Percentiles rank a stretch among this genome's conserved stretches.
Conservation (phyloP, 345 rosid genomes). For the Mercurialis annua region DNA sequence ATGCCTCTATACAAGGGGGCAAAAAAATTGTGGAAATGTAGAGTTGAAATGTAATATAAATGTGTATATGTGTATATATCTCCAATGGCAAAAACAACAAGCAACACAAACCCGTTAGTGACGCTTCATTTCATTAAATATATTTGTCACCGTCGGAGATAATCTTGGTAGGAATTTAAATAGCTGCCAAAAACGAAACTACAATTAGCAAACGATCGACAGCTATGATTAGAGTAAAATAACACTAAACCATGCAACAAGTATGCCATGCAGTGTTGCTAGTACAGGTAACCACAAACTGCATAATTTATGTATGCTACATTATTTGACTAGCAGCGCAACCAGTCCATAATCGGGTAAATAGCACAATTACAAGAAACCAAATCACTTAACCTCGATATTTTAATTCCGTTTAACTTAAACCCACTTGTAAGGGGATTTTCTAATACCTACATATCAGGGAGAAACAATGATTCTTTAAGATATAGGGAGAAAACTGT, state of each 20-base stretch:
- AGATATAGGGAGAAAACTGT: no score
- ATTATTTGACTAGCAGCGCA: not conserved
- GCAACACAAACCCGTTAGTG: slow-evolving; percentile 43
- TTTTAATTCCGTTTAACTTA: no score
- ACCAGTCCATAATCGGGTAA: not conserved
- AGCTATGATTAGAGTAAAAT: not conserved
- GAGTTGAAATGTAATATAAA: no score
- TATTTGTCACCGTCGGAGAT: slow-evolving; percentile 71
- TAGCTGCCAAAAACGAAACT: slow-evolving; percentile 45
- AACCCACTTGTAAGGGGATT: no score
- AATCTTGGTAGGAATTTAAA: slow-evolving; percentile 81
- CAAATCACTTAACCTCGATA: not conserved
- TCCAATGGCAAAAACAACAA: not conserved
- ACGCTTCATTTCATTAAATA: slow-evolving; percentile 74
- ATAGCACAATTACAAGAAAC: not conserved
- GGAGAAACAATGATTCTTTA: no score
- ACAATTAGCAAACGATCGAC: not conserved
- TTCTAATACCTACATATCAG: no score
- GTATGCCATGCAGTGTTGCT: not conserved
- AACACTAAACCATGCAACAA: not conserved
- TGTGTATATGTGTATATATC: not conserved
- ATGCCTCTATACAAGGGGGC: no score
- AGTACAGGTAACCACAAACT: not conserved
- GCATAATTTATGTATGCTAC: not conserved
- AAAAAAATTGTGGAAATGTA: no score